Base-by-base conservation (phyloP, 495 filamentous ascomycete species). In the Penicillium malachiteum region DNA sequence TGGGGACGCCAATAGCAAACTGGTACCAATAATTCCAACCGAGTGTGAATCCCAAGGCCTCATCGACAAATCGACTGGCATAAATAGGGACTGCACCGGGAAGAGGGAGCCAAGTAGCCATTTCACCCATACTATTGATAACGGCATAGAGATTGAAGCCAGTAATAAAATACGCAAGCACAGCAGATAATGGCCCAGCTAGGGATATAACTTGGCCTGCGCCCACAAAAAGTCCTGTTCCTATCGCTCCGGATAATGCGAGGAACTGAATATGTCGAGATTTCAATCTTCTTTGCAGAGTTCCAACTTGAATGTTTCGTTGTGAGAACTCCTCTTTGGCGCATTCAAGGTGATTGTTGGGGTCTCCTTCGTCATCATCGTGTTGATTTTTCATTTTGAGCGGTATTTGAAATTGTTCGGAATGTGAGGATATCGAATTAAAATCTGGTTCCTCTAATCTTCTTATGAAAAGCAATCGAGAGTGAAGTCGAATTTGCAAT, bases 81-180 rank as follows among this genome's bases (percentile, higher is more conserved):
- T 85, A 89, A 44, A 85, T 75, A 18, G 85, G 84, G 50, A 88
- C 85, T 16, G 83, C 80, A 44, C 87, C 87, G 1, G 86, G 81
- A 7, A 88, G 75, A n/a, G 87, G 88, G 14, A 89, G 78, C 66
- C 80, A 89, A 16, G 86, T 84, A 7, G 84, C 79, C 86, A 89
- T 87, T 67, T 90, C 87, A 21, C 85, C 84, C 52, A 72, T 68
- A 21, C 62, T 69, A 54, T 71, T 72, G 60, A 81, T 76, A 13
- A 67, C 61, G 0, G 58, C 62, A 65, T 80, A 89, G 30, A 88
- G 66, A 26, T 85, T 79, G 12, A 80, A 66, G 50, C 85, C 84
- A 54, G 86, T 81, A 57, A 89, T 82, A 33, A 81, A 60, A 63
- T 87, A 91, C 14, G 83, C 81, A 32, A 90, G 74, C 32, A 89